Evolutionary conservation across 2,329 filamentous ascomycete genomes (phyloP), one percentile per base, ranked within the genome.

Genomic region (Trichophyton mentagrophytes): DNA sequence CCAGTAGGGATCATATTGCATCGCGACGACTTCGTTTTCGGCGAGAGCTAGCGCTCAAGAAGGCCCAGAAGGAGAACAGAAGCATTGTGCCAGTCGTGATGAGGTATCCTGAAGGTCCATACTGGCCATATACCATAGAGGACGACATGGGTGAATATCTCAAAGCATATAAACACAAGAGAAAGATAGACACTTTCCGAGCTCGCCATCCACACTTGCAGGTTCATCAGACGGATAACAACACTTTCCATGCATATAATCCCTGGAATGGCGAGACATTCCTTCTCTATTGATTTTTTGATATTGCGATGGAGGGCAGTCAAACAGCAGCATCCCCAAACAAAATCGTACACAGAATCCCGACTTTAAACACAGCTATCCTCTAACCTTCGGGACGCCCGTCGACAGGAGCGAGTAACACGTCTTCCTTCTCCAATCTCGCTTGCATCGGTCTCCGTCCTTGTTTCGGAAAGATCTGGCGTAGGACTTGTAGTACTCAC

Each of bases 381-480:
- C 13, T 55, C 51, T 7, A 55, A 9, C 27, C 51, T 27, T 8
- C 57, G 42, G n/a, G 69, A 69, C 47, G 68, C 68, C 38, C 69
- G 67, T 46, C 72, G 68, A 58, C 66, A 73, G 13, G 71, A 68
- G 56, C 74, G 66, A 11, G 71, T 74, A 61, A 67, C 68, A 46
- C 72, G 70, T 44, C 69, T 68, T 49, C 71, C 67, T 20, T 74
- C 72, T 25, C 65, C 65, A 36, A 65, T 64, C 53, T 75, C 74
- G 59, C 70, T 74, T 2, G 67, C 64, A 36, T 74, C 73, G 2
- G 73, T 72, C 59, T 74, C 74, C 3, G 71, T 73, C 62, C 67
- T 71, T 22, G 67, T 64, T 58, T 75, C 74, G 13, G 72, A 73
- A 20, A 72, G 59, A 47, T 74, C 73, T 1, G 72, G 72, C 1